Evolutionary conservation across 2,329 filamentous ascomycete species (phyloP).

Genomic region (Alternaria triticimaculans): DNA sequence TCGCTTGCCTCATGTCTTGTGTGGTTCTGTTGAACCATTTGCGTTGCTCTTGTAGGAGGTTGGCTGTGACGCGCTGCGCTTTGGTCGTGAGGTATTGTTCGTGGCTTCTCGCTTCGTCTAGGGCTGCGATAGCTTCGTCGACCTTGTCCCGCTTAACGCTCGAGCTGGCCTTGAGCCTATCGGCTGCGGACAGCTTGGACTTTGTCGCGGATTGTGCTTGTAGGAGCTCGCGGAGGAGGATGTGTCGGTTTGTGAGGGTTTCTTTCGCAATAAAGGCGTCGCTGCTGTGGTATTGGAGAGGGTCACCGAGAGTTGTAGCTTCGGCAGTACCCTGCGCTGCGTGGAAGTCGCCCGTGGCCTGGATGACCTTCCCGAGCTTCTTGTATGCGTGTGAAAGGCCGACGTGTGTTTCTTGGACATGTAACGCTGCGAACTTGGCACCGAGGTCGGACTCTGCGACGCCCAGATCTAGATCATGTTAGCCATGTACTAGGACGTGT

Average conservation of each 20-base stretch:
- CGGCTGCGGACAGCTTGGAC: conserved; percentile 82
- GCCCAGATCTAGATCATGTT: conserved; percentile 72
- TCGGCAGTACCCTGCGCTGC: conserved; percentile 96
- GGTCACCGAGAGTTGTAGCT: conserved; percentile 91
- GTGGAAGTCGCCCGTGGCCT: conserved; percentile 93
- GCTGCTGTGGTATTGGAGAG: conserved; percentile 91
- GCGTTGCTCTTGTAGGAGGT: conserved; percentile 85
- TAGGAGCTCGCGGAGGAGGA: conserved; percentile 88
- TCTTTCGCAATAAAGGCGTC: conserved; percentile 99
- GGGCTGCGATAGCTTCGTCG: conserved; percentile 89
- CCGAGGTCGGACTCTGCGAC: conserved; percentile 93
- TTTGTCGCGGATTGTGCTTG: conserved; percentile 88
- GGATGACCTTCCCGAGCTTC: conserved; percentile 92
- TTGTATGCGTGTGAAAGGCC: conserved; percentile 90
- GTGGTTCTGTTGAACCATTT: conserved; percentile 90
- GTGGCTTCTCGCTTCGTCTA: conserved; percentile 84
- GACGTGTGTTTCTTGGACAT: conserved; percentile 86
- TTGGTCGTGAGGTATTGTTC: conserved; percentile 85
- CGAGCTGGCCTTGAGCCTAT: conserved; percentile 84
- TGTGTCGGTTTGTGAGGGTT: conserved; percentile 95
- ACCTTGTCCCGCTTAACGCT: conserved; percentile 94
- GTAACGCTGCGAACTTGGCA: conserved; percentile 84
- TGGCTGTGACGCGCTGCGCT: conserved; percentile 86
- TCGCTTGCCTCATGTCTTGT: conserved; percentile 79
- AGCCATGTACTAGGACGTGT: conserved; percentile 6